Evolutionary conservation across 2,329 filamentous ascomycete genomes (phyloP), one percentile per base, ranked within the genome.

Genomic region (Beauveria australis): DNA sequence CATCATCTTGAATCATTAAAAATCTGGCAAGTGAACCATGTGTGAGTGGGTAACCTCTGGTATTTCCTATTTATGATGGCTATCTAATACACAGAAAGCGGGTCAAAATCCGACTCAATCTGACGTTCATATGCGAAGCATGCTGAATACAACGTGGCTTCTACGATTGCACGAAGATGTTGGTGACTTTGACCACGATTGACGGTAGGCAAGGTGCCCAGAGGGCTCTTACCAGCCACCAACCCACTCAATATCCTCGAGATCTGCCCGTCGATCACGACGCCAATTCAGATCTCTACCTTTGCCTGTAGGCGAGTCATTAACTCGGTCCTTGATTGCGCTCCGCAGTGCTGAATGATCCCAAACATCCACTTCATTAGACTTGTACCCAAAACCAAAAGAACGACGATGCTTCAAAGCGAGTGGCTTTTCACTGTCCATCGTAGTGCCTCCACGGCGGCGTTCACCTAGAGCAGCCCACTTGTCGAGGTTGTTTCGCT

Each of bases 171-270:
- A 60, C 43, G 18, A 53, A 43, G 68, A 65, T 64, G 60, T 63
- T 63, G 55, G 60, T 69, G 71, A 74, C 75, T 76, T 71, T 74
- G 83, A 82, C 82, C 78, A 86, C 83, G 85, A 86, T 82, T 84
- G 84, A 73, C 79, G 72, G 73, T 66, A 74, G 67, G 66, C 26
- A 54, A 37, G 26, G 47, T 30, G 58, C 58, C 24, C 30, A 3
- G 12, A 3, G 70, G 74, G 74, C 67, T 86, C 86, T 65, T 89
- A 86, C 86, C 90, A 95, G 78, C 89, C 91, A 80, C 92, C 92
- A 86, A 96, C 91, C 88, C 93, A 96, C 85, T 96, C 92, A 79
- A 92, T 78, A 71, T 93, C 89, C 71, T 87, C 87, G 73, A 90
- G 83, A 77, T 89, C 87, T 70, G 80, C 75, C 67, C 81, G 82